Percentiles rank a stretch among this genome's conserved stretches.
Conservation (phyloP, 2,329 filamentous ascomycete genomes). For the Hymenoscyphus fraxineus region DNA sequence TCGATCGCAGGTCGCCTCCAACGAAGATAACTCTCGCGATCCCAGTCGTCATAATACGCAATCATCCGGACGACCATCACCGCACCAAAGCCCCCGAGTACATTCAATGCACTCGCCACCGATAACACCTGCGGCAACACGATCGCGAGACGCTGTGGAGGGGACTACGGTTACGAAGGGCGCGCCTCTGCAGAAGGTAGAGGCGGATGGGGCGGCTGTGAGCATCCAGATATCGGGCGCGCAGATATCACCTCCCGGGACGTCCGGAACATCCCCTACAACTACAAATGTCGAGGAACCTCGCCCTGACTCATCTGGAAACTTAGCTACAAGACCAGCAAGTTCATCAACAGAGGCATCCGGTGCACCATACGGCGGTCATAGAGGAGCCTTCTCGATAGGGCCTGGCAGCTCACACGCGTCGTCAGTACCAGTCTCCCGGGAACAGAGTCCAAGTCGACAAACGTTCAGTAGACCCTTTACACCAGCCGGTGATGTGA, state of each 20-base stretch:
- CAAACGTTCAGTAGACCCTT: slow-evolving; percentile 69
- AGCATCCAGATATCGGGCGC: slow-evolving; percentile 52
- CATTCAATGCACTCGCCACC: slow-evolving; percentile 82
- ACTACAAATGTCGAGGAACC: slow-evolving; percentile 31
- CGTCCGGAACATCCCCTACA: slow-evolving; percentile 44
- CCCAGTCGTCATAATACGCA: slow-evolving; percentile 63
- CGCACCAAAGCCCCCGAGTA: slow-evolving; percentile 61
- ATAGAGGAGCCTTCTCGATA: slow-evolving; percentile 30
- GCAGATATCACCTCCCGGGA: slow-evolving; percentile 61
- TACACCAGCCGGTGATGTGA: slow-evolving; percentile 72
- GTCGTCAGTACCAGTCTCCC: slow-evolving; percentile 51
- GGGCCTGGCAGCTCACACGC: slow-evolving; percentile 35
- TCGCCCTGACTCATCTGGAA: slow-evolving; percentile 34
- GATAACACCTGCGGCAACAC: slow-evolving; percentile 78
- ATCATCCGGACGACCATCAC: slow-evolving; percentile 62
- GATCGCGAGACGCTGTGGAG: slow-evolving; percentile 48
- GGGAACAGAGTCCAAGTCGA: slow-evolving; percentile 63
- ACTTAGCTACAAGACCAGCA: slow-evolving; percentile 23
- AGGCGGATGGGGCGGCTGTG: slow-evolving; percentile 42
- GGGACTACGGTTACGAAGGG: slow-evolving; percentile 34
- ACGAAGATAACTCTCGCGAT: slow-evolving; percentile 54
- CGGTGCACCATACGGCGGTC: slow-evolving; percentile 21
- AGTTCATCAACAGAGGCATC: slow-evolving; percentile 24
- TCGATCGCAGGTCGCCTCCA: slow-evolving; percentile 51
- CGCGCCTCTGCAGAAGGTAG: slow-evolving; percentile 36